Base-by-base conservation (phyloP, 768 basidiomycete genomes). In the Botryobasidium botryosum region DNA sequence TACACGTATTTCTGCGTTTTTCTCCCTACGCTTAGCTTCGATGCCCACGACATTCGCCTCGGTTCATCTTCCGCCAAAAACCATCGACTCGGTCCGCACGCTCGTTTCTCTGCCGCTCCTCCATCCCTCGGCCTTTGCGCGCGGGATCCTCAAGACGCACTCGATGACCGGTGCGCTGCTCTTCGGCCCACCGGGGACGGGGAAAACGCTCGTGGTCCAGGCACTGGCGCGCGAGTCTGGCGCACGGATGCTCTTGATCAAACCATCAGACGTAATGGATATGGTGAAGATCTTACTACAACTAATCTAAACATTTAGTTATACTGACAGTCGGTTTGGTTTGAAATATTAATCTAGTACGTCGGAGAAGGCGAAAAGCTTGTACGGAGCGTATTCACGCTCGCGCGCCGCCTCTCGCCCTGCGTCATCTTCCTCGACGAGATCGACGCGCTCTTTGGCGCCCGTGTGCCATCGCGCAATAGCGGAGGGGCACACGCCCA, bases 361-460 rank as follows among this genome's bases (percentile, higher is more conserved):
- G 81, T 85, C 31, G 83, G 84, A 17, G 84, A 88, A 64, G 84
- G 81, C 35, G 84, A 88, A 56, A 87, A 88, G 56, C 74, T 87
- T 15, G 90, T 94, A 28, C 75, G 76, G 46, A 83, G 83, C 0
- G 79, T 90, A 15, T 96, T 96, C 61, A 74, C 77, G 27, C 70
- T 96, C 13, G 90, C 90, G 3, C 72, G 90, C 28, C 70, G 74
- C 35, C 61, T 94, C 5, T 80, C 87, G 0, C 91, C 90, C 3
- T 92, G 88, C 52, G 86, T 96, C 38, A 71, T 96, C 28, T 96
- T 96, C 65, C 63, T 96, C 48, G 90, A 96, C 58, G 90, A 96
- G 60, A 82, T 92, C 43, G 90, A 96, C 54, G 82, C 90, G 2
- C 70, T 96, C 4, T 87, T 94, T 53, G 83, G 85, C 32, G 84